Percentiles rank a stretch among this genome's conserved stretches.
Evolutionary conservation across 2,329 filamentous ascomycete genomes (phyloP).

Genomic region (Trichoderma lentiforme): DNA sequence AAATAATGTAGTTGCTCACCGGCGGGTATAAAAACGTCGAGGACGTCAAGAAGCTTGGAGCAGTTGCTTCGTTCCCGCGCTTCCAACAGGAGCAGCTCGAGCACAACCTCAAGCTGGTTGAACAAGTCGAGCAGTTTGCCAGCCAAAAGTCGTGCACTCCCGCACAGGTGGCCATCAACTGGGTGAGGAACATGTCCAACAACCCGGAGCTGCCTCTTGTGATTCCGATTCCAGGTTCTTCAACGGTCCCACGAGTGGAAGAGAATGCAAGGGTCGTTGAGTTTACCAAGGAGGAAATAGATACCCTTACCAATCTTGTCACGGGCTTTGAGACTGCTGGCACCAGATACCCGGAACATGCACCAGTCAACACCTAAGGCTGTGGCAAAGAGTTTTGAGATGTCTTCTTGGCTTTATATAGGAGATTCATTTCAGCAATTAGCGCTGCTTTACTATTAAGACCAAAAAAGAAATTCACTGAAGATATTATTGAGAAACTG

Average conservation of each 20-base stretch:
- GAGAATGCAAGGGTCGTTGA: conserved; percentile 56
- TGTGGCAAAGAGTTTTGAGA: background rate
- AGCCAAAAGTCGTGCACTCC: conserved; percentile 57
- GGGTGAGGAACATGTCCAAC: conserved; percentile 51
- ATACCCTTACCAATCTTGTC: conserved; percentile 46
- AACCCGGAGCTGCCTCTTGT: conserved; percentile 53
- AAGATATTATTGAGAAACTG: background rate
- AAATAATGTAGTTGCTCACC: conserved; percentile 29
- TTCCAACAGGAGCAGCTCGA: conserved; percentile 62
- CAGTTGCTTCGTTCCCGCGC: conserved; percentile 43
- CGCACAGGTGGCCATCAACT: conserved; percentile 66
- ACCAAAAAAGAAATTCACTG: too few relatives aligned
- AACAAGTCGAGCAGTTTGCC: conserved; percentile 56
- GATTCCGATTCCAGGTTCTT: conserved; percentile 65
- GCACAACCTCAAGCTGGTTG: conserved; percentile 61
- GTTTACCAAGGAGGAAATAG: conserved; percentile 49
- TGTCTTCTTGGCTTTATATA: background rate
- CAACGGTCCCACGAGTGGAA: conserved; percentile 50
- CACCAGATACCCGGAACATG: conserved; percentile 44
- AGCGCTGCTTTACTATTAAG: background rate
- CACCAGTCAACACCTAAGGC: conserved; percentile 34
- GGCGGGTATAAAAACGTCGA: conserved; percentile 26
- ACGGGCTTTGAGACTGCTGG: conserved; percentile 47
- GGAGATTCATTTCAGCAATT: background rate
- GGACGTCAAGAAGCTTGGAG: conserved; percentile 25